A percentile compares a stretch with the other conserved stretches of the same genome.
Evolutionary conservation across 257 asterid species (phyloP).

Genomic region (Solanum medicagineum): DNA sequence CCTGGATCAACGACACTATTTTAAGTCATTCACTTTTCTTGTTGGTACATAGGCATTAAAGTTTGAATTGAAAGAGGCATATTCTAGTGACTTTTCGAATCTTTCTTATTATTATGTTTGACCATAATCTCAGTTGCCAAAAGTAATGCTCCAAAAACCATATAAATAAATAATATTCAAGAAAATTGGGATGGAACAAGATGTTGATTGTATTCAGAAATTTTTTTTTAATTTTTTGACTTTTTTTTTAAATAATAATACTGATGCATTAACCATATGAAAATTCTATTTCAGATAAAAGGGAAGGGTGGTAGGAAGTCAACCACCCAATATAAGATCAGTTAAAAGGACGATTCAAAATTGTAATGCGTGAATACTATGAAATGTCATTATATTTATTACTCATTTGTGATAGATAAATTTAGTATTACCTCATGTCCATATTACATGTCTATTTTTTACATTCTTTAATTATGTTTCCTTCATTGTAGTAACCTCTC

Average conservation of each 20-base stretch:
- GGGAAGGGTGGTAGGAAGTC: no score
- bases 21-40: no score
- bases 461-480: no score
- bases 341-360: background rate
- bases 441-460: background rate
- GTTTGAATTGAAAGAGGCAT: background rate
- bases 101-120: background rate
- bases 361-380: background rate
- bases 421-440: background rate
- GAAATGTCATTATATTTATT: background rate
- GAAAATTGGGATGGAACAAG: no score
- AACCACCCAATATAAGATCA: background rate
- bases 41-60: background rate
- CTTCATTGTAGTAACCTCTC: no score
- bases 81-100: background rate
- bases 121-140: background rate
- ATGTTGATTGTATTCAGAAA: no score
- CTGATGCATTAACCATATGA: background rate
- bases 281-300: background rate
- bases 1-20: no score
- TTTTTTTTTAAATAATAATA: no score
- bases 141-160: background rate
- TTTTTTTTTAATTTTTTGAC: no score
- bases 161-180: background rate
- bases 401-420: background rate